A percentile compares a stretch with the other conserved stretches of the same genome.
Evolutionary conservation across 73 alveolate genomes (phyloP).

Genomic region (Loxodes magnus): DNA sequence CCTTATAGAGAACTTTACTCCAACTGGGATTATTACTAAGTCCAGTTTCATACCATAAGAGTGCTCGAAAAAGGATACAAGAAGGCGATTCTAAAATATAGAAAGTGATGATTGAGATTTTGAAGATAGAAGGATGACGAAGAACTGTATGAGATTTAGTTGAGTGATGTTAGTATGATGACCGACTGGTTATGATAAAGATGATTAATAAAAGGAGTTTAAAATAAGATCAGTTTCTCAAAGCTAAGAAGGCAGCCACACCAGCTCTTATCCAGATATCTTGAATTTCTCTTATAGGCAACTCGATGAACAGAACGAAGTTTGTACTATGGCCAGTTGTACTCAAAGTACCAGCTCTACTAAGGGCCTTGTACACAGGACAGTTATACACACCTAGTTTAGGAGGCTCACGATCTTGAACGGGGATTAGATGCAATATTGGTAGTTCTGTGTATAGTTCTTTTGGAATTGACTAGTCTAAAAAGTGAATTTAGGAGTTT

Average conservation of each 20-base stretch:
- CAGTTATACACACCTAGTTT: slow-evolving; percentile 80
- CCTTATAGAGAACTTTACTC: no score
- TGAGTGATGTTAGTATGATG: no score
- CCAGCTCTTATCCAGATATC: slow-evolving; percentile 99
- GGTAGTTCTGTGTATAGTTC: slow-evolving; percentile 97
- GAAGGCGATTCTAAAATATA: no score
- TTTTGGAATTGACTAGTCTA: slow-evolving; percentile 82
- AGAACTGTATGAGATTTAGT: no score
- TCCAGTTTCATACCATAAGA: no score
- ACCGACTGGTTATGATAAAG: no score
- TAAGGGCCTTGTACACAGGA: slow-evolving; percentile 96
- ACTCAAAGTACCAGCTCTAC: slow-evolving; percentile 94
- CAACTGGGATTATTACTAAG: no score
- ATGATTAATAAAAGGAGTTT: not conserved
- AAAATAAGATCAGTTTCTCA: slow-evolving; percentile 65
- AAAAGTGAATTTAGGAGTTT: slow-evolving; percentile 74
- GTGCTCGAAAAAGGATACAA: no score
- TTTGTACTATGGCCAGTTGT: slow-evolving; percentile 92
- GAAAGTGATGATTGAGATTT: no score
- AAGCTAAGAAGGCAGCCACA: slow-evolving; percentile 97
- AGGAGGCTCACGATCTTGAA: slow-evolving; percentile 29
- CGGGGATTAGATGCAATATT: slow-evolving; percentile 92
- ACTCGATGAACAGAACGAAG: slow-evolving; percentile 93
- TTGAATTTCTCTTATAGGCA: slow-evolving; percentile 86
- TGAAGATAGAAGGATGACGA: no score